These are phyloP conservation scores for Lichtheimia ramosa DNA, from an alignment of 371 early-diverging fungal species.

Conservation along the genomic window DNA sequence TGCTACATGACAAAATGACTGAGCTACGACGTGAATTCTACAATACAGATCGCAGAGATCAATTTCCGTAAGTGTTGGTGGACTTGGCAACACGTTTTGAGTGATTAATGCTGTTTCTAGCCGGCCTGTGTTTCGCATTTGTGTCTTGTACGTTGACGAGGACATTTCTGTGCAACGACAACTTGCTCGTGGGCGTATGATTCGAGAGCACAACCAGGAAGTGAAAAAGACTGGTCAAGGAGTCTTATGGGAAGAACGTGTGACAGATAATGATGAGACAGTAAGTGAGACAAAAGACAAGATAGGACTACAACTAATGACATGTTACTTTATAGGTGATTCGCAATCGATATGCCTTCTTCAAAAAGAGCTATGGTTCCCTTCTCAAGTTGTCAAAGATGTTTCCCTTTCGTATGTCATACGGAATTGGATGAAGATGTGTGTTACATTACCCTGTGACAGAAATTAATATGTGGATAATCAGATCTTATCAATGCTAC, in stretches of 20 bases:
- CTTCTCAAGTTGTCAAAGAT: constrained; percentile 62
- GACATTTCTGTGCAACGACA: constrained; percentile 67
- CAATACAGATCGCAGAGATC: constrained; percentile 56
- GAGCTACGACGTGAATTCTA: constrained; percentile 56
- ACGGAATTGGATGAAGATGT: neutral
- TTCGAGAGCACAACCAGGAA: constrained; percentile 61
- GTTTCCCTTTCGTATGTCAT: constrained; percentile 67
- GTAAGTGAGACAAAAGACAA: constrained; percentile 25
- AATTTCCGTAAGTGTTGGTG: constrained; percentile 49
- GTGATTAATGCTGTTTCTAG: constrained; percentile 14
- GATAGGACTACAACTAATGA: neutral
- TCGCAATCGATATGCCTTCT: constrained; percentile 64
- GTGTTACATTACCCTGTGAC: too few species aligned
- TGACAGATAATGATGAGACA: constrained; percentile 65
- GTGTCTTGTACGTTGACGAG: constrained; percentile 68
- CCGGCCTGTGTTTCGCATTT: constrained; percentile 67
- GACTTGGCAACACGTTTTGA: neutral
- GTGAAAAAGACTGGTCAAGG: constrained; percentile 64
- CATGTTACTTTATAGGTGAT: constrained; percentile 36
- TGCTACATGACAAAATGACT: constrained; percentile 65
- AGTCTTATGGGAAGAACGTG: constrained; percentile 64
- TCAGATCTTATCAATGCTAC: constrained; percentile 67
- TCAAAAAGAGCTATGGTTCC: constrained; percentile 68
- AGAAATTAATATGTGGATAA: too few species aligned
- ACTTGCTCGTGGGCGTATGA: constrained; percentile 55